Percentiles rank a stretch among this genome's conserved stretches.
These are phyloP conservation scores for Hymenoscyphus repandus DNA, from an alignment of 2,329 filamentous ascomycete genomes.

Conservation along the genomic window DNA sequence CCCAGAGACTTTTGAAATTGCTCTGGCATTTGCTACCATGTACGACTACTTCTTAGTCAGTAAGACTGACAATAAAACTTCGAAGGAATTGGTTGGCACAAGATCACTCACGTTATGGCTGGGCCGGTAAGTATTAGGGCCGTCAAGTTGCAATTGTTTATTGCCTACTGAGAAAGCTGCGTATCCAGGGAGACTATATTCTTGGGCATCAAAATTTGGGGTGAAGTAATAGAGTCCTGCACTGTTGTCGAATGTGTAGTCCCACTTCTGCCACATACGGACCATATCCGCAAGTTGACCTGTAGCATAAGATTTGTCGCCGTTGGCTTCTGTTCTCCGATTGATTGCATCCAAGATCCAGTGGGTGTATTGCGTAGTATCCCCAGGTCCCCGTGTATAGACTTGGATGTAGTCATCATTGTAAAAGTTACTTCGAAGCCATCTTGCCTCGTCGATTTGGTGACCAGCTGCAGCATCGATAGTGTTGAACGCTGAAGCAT, in stretches of 20 bases:
- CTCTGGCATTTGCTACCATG: slow-evolving; percentile 38
- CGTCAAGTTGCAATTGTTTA: slow-evolving; percentile 31
- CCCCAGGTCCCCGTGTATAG: slow-evolving; percentile 35
- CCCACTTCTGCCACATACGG: slow-evolving; percentile 36
- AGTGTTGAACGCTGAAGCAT: slow-evolving; percentile 30
- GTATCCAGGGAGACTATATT: slow-evolving; percentile 37
- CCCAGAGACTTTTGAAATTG: slow-evolving; percentile 35
- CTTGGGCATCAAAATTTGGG: slow-evolving; percentile 39
- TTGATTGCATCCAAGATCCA: slow-evolving; percentile 34
- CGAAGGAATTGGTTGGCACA: not conserved
- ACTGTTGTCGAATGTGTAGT: slow-evolving; percentile 31
- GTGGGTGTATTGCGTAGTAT: slow-evolving; percentile 35
- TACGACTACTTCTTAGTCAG: slow-evolving; percentile 28
- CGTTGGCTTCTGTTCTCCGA: slow-evolving; percentile 35
- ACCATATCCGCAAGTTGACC: slow-evolving; percentile 38
- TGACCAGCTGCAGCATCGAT: slow-evolving; percentile 35
- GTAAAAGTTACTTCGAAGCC: slow-evolving; percentile 36
- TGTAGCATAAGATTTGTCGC: slow-evolving; percentile 33
- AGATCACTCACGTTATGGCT: slow-evolving; percentile 31
- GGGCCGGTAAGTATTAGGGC: slow-evolving; percentile 38
- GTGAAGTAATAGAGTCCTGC: slow-evolving; percentile 39
- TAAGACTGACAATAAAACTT: not conserved
- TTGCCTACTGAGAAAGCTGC: slow-evolving; percentile 28
- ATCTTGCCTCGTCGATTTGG: slow-evolving; percentile 36
- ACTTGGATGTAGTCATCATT: slow-evolving; percentile 36